Evolutionary conservation across 495 filamentous ascomycete species (phyloP), one percentile per base, ranked within the genome.

Genomic region (Penicillium cosmopolitanum): DNA sequence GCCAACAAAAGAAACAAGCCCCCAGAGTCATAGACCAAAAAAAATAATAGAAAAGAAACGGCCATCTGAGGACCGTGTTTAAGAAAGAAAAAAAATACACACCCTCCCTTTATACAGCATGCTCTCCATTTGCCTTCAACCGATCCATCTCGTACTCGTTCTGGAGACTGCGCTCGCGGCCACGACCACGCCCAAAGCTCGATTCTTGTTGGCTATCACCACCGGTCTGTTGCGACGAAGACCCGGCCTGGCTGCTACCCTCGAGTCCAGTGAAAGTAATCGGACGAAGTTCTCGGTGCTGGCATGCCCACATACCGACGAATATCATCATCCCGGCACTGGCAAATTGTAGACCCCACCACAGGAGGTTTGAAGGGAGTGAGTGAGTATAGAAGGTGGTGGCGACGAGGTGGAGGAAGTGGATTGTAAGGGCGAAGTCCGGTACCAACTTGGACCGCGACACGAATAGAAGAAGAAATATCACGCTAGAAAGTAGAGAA

Each of bases 361-460:
- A 99, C 51, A 94, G 87, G 51, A 82, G 71, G 63, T 92, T 87
- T 6, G 77, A 73, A 5, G 96, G 96, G 5, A 98, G 63, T 1
- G 84, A 79, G 50, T 82, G 83, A 16, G 93, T 86, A 67, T 96
- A 96, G 3, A 96, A 66, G 9, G 82, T 85, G 3, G 89, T 89
- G 61, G 90, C 72, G 55, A 96, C 58, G n/a, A 97, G 83, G 64
- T 97, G 92, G 33, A 97, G 77, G 73, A 89, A 85, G 77, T 96
- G 92, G 23, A 95, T 83, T 1, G 95, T 96, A 21, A 97, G 81
- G 7, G 91, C 87, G 72, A 99, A 99, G 71, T 99, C 95, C 59
- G 89, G 90, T 34, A 97, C 87, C 36, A 97, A 86, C 68, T 97
- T 97, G 25, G 88, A 92, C 54, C 93, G 90, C 31, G 88, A 87